A percentile compares a stretch with the other conserved stretches of the same genome.
Evolutionary conservation across 2,329 filamentous ascomycete genomes (phyloP).

Genomic region (Coniochaeta ligniaria): DNA sequence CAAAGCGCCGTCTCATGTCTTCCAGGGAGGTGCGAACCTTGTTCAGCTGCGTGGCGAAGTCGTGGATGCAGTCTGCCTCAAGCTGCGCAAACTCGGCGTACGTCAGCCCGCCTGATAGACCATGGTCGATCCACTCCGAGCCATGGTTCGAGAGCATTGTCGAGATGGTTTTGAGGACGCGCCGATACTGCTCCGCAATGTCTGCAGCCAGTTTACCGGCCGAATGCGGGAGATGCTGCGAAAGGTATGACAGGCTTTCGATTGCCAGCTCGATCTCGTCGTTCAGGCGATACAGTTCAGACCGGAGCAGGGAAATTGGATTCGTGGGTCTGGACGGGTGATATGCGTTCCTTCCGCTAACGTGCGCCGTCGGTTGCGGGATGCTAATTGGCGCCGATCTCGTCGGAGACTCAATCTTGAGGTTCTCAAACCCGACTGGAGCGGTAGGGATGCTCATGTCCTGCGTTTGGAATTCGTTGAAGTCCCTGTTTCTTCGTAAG

Average conservation of each 20-base stretch:
- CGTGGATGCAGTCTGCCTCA: slow-evolving; percentile 4
- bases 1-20: neutral
- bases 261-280: slow-evolving; percentile 5
- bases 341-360: neutral
- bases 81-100: slow-evolving; percentile 9
- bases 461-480: slow-evolving; percentile 9
- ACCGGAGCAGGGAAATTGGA: slow-evolving; percentile 3
- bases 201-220: neutral
- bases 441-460: slow-evolving; percentile 6
- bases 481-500: slow-evolving; percentile 7
- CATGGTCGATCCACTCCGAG: slow-evolving; percentile 10
- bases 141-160: slow-evolving; percentile 7
- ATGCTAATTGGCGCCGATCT: slow-evolving; percentile 6
- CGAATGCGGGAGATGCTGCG: neutral
- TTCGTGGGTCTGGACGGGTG: neutral
- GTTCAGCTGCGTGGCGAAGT: slow-evolving; percentile 5
- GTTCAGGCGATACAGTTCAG: slow-evolving; percentile 9
- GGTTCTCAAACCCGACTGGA: neutral
- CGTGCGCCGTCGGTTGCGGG: neutral
- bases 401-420: neutral
- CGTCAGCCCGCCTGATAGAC: slow-evolving; percentile 5
- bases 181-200: neutral
- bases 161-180: slow-evolving; percentile 1
- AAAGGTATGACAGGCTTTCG: neutral
- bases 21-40: neutral